Evolutionary conservation across 306 rosid genomes (phyloP).

Genomic region (Casuarina cunninghamiana): DNA sequence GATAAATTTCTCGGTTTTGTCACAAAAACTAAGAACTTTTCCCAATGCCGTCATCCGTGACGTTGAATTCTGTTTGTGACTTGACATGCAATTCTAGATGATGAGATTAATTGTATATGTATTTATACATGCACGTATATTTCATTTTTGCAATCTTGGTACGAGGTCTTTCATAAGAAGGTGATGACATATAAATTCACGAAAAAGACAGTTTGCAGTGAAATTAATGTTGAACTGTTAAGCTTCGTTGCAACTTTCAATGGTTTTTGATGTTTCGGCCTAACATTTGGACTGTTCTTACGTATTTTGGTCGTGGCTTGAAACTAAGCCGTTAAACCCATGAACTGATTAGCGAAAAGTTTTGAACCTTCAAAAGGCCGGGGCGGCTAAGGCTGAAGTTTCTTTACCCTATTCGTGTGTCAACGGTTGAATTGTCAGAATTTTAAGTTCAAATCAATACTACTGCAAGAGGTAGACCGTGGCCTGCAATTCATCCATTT

Average conservation of each 20-base stretch:
- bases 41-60: not conserved
- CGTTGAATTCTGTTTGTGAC: not conserved
- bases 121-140: not conserved
- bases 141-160: not conserved
- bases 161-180: not conserved
- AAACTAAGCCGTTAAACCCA: not conserved
- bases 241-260: not conserved
- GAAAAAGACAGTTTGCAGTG: not conserved
- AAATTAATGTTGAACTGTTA: not conserved
- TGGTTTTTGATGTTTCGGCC: not conserved
- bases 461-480: not conserved
- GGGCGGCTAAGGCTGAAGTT: not conserved
- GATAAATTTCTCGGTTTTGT: not conserved
- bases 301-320: not conserved
- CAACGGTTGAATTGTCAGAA: not conserved
- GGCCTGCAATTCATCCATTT: no score
- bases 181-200: not conserved
- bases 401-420: not conserved
- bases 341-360: not conserved
- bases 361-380: slow-evolving; percentile 2
- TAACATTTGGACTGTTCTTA: not conserved
- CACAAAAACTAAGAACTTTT: not conserved
- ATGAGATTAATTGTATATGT: not conserved
- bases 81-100: not conserved
- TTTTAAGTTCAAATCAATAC: not conserved